Percentiles rank a stretch among this genome's conserved stretches.
phyloP scores from a whole-genome alignment of 2,329 filamentous ascomycete genomes.

The Fusarium sp. region DNA sequence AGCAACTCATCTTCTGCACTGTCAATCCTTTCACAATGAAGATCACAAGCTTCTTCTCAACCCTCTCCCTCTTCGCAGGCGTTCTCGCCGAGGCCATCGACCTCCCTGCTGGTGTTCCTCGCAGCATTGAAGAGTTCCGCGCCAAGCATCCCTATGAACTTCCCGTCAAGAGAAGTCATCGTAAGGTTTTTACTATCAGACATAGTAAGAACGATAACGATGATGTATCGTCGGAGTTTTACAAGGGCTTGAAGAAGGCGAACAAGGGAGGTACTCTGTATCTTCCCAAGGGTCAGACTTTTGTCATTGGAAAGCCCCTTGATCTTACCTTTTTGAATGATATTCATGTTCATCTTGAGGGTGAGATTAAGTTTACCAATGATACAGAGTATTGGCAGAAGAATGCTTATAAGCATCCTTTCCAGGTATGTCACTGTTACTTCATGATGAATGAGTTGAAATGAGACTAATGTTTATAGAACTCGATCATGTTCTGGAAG shows the following conservation, averaged over 20 bases:
- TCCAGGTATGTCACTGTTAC: slow-evolving; percentile 27
- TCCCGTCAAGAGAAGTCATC: slow-evolving; percentile 17
- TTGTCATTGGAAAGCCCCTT: slow-evolving; percentile 42
- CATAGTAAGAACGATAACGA: slow-evolving; percentile 36
- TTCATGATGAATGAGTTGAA: accelerated
- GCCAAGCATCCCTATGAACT: slow-evolving; percentile 37
- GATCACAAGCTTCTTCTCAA: slow-evolving; percentile 33
- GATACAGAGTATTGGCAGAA: slow-evolving; percentile 41
- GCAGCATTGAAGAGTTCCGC: slow-evolving; percentile 43
- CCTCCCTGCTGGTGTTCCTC: slow-evolving; percentile 41
- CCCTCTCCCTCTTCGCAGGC: slow-evolving; percentile 33
- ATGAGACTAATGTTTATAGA: slow-evolving; percentile 9
- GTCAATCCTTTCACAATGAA: slow-evolving; percentile 34
- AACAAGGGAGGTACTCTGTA: slow-evolving; percentile 42
- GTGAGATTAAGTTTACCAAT: slow-evolving; percentile 45
- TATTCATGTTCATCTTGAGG: slow-evolving; percentile 42
- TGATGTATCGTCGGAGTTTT: slow-evolving; percentile 40
- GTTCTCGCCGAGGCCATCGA: slow-evolving; percentile 37
- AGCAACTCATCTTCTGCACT: neutral
- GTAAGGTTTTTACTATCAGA: slow-evolving; percentile 37
- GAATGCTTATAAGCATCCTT: slow-evolving; percentile 40
- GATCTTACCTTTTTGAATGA: slow-evolving; percentile 41
- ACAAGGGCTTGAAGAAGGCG: slow-evolving; percentile 39
- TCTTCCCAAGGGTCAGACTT: slow-evolving; percentile 38
- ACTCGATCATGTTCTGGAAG: slow-evolving; percentile 44